Conservation (phyloP, 768 basidiomycete genomes). For the Cubamyces sp. region DNA sequence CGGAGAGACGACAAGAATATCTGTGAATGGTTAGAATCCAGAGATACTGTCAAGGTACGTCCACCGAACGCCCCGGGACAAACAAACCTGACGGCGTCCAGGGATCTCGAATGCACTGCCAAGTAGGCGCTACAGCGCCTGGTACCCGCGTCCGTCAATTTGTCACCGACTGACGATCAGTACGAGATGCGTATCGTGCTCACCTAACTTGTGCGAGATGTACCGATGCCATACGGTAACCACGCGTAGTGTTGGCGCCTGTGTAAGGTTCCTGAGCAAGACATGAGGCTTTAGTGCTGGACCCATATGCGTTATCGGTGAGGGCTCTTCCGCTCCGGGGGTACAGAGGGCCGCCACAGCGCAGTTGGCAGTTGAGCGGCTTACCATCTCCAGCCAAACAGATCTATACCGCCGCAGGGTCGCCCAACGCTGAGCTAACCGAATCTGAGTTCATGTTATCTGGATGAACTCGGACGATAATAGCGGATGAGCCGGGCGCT, state of each 20-base stretch:
- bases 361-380: background rate
- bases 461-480: too few relatives aligned
- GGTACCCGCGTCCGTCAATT: constrained; percentile 8
- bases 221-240: background rate
- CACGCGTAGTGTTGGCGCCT: background rate
- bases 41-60: constrained; percentile 11
- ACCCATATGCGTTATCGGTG: background rate
- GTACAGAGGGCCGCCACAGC: too few relatives aligned
- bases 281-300: background rate
- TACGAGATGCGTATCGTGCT: constrained; percentile 2
- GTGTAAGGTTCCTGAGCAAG: background rate
- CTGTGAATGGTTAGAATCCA: constrained; percentile 1
- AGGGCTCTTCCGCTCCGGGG: background rate
- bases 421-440: too few relatives aligned
- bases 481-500: too few relatives aligned
- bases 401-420: too few relatives aligned
- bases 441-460: too few relatives aligned
- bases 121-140: constrained; percentile 9
- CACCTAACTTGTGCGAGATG: background rate
- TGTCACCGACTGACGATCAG: background rate
- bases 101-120: constrained; percentile 2
- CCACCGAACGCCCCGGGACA: constrained; percentile 4
- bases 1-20: background rate
- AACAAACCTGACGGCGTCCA: constrained; percentile 4
- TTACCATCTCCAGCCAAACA: background rate